Percentiles rank a stretch among this genome's conserved stretches.
These are phyloP conservation scores for Lactifluus echinatus DNA, from an alignment of 768 basidiomycete genomes.

Conservation along the genomic window DNA sequence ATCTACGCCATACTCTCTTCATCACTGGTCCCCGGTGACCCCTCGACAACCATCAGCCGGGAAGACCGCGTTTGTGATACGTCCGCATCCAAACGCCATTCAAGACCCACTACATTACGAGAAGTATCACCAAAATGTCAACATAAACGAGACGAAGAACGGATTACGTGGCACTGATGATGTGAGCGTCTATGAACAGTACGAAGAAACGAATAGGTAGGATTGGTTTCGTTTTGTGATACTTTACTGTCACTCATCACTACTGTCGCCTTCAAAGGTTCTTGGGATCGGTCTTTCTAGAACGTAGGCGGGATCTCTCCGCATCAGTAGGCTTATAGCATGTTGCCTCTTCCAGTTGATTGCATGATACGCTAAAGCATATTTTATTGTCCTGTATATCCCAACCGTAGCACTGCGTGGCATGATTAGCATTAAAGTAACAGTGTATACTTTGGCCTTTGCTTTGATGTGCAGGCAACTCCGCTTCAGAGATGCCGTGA, in stretches of 20 bases:
- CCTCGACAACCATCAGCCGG: background rate
- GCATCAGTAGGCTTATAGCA: background rate
- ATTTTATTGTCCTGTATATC: conserved; percentile 3
- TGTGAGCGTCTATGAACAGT: conserved; percentile 33
- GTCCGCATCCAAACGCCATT: background rate
- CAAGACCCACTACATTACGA: background rate
- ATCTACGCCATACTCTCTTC: background rate
- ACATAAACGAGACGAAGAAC: background rate
- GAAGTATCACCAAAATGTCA: background rate
- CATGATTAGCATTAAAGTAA: conserved; percentile 1
- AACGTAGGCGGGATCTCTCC: conserved; percentile 36
- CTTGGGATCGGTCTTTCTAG: conserved; percentile 57
- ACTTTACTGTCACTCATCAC: background rate
- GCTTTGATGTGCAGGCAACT: background rate
- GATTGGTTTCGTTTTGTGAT: conserved; percentile 4
- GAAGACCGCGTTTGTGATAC: background rate
- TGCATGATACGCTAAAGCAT: background rate
- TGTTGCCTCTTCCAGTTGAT: background rate
- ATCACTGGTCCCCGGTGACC: background rate
- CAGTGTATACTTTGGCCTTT: background rate
- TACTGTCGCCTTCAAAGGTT: conserved; percentile 35
- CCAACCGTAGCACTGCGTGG: background rate
- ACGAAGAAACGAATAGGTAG: conserved; percentile 61
- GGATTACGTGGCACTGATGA: conserved; percentile 1
- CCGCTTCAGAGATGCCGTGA: background rate